Base-by-base conservation (phyloP, 2,329 filamentous ascomycete species). In the Proliferodiscus dingleyae region DNA sequence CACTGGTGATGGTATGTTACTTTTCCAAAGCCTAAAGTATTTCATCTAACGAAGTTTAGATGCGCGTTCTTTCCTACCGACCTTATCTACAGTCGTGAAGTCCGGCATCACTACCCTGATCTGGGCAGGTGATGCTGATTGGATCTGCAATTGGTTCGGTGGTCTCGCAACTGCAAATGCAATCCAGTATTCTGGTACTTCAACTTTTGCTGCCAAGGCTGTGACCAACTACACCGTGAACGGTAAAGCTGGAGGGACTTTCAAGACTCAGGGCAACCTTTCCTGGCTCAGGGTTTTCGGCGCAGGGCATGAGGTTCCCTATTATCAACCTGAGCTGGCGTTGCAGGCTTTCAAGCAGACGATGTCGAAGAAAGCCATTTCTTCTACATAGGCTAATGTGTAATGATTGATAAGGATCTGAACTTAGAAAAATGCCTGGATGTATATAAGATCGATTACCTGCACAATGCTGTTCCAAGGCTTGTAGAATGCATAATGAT, bases 71-170 rank as follows among this genome's bases (percentile, higher is more conserved):
- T 71, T 73, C 54, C 60, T 75, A 11, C 52, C 63, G 2, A 64
- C 64, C 1, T 61, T 78, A 8, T 67, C 68, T 1, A 58, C 64
- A 1, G 68, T 78, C 2, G 68, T 77, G 15, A 62, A 71, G 50
- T 68, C 68, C 6, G 72, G 71, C 2, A 68, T 78, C 24, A 67
- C 65, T 18, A 70, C 74, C 1, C 55, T 78, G 2, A 62, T 78
- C 34, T 80, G 74, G 74, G 74, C 75, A 0, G 76, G 76, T 26
- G 77, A 79, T 44, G 70, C 75, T 2, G 77, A 81, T 53, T 79
- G 69, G 63, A 75, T 78, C 43, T 80, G 75, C 55, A 80, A 80
- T 61, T 79, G 75, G 71, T 63, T 72, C 23, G 77, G 77, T n/a
- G 70, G 66, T 24, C 64, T 73, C 5, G 65, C 61, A 9, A 70